phyloP scores from a whole-genome alignment of 2,329 filamentous ascomycete genomes.

The Ophiostoma sp. region DNA sequence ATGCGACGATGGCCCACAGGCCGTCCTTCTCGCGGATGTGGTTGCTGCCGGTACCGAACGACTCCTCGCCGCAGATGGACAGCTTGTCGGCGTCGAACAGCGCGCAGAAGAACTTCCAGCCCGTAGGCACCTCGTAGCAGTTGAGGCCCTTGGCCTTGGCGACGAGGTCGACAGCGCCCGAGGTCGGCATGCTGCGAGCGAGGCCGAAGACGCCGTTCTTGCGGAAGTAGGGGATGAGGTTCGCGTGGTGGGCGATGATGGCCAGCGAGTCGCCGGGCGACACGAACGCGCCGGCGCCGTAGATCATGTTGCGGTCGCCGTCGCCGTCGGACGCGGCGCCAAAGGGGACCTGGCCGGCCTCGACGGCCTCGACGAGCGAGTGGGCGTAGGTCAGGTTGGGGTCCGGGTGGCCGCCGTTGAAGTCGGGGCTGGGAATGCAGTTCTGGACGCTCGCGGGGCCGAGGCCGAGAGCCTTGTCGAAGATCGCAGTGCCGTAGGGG shows the following conservation, averaged over 20 bases:
- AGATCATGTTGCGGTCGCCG: conserved; percentile 99
- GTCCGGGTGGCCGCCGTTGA: conserved; percentile 94
- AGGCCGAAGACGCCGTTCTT: conserved; percentile 94
- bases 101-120: conserved; percentile 99
- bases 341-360: conserved; percentile 87
- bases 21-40: conserved; percentile 99
- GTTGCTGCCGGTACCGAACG: conserved; percentile 95
- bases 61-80: conserved; percentile 97
- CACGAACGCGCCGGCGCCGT: conserved; percentile 92
- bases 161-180: conserved; percentile 88
- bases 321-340: conserved; percentile 95
- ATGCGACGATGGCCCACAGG: conserved; percentile 93
- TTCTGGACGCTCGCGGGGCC: conserved; percentile 71
- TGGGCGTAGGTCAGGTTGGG: conserved; percentile 97
- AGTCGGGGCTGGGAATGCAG: conserved; percentile 87
- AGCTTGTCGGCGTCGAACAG: conserved; percentile 92
- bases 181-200: conserved; percentile 96
- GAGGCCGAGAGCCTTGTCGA: conserved; percentile 86
- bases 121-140: conserved; percentile 95
- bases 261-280: conserved; percentile 95
- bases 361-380: conserved; percentile 87
- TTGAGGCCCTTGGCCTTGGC: conserved; percentile 88
- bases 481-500: conserved; percentile 90
- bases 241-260: conserved; percentile 95
- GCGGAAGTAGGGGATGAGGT: conserved; percentile 97